Evolutionary conservation across 2,329 filamentous ascomycete genomes (phyloP), one percentile per base, ranked within the genome.

Genomic region (Phoma sp.): DNA sequence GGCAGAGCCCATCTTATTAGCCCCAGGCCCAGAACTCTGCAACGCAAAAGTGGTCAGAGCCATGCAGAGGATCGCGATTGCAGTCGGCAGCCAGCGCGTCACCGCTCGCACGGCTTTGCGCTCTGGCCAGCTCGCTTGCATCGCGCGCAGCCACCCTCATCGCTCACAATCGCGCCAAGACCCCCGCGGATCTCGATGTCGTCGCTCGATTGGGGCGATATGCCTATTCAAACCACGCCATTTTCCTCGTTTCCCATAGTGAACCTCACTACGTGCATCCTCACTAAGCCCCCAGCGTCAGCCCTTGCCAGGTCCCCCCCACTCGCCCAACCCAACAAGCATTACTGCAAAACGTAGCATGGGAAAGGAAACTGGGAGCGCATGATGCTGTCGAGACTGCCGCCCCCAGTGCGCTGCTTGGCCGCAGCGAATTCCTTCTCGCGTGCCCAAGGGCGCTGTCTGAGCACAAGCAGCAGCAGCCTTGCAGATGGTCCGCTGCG

Each of bases 401-500:
- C 56, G 14, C 53, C 47, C 47, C 43, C 64, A 25, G 52, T 68
- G 52, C 68, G 63, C 61, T 64, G 62, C 8, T 53, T 66, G 23
- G 4, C 57, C 4, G 25, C 47, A 7, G 13, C 54, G 11, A 14
- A 49, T 22, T 1, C 23, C 25, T 4, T 22, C 38, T 1, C 7
- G 18, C 25, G 48, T 55, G n/a, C 9, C 47, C 11, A 39, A 29
- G 13, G 24, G 14, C 32, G 32, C 32, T 4, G 40, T 14, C 46
- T 33, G 13, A 33, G 27, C 27, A 9, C 27, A 2, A 33, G 13
- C 32, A 33, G 32, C 32, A 13, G 13, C 32, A 33, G 13, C 32
- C 9, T 7, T 11, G 13, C 32, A 33, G 32, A 13, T 10, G 69
- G 81, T 13, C 89, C 91, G 3, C 80, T 99, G 29, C 83, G 87